Evolutionary conservation across 2,329 filamentous ascomycete genomes (phyloP).

Genomic region (Ophiostoma perfectum): DNA sequence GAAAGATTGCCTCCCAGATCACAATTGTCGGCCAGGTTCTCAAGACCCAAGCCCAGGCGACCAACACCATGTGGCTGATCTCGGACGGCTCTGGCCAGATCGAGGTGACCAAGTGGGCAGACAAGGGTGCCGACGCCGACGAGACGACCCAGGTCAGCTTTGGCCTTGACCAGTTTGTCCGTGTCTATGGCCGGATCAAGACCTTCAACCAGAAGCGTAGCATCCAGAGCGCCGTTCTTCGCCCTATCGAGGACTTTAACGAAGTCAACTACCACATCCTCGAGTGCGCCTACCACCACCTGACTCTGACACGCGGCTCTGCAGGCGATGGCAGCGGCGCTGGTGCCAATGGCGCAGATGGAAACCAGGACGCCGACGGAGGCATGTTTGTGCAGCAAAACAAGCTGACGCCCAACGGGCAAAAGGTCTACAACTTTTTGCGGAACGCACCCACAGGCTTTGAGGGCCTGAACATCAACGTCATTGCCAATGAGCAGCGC

Average conservation of each 20-base stretch:
- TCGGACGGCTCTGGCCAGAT: constrained; percentile 92
- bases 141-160: constrained; percentile 47
- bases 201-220: constrained; percentile 77
- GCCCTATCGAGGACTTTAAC: constrained; percentile 77
- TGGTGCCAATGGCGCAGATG: constrained; percentile 34
- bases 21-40: constrained; percentile 90
- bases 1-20: constrained; percentile 64
- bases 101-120: constrained; percentile 85
- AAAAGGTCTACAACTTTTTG: constrained; percentile 67
- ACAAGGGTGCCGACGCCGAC: constrained; percentile 72
- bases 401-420: constrained; percentile 51
- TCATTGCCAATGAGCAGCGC: constrained; percentile 44
- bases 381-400: constrained; percentile 51
- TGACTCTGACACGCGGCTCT: constrained; percentile 72
- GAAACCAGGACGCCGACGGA: constrained; percentile 32
- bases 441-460: constrained; percentile 63
- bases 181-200: constrained; percentile 80
- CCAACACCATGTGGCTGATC: constrained; percentile 85
- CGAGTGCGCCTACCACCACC: constrained; percentile 81
- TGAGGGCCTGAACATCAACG: constrained; percentile 77
- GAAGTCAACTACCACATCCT: constrained; percentile 90
- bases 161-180: constrained; percentile 71
- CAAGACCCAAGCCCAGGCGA: constrained; percentile 76
- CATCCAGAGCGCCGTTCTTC: constrained; percentile 73
- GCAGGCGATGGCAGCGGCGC: constrained; percentile 37